phyloP scores from a whole-genome alignment of 2,329 filamentous ascomycete species.

The Aspergillus jensenii region DNA sequence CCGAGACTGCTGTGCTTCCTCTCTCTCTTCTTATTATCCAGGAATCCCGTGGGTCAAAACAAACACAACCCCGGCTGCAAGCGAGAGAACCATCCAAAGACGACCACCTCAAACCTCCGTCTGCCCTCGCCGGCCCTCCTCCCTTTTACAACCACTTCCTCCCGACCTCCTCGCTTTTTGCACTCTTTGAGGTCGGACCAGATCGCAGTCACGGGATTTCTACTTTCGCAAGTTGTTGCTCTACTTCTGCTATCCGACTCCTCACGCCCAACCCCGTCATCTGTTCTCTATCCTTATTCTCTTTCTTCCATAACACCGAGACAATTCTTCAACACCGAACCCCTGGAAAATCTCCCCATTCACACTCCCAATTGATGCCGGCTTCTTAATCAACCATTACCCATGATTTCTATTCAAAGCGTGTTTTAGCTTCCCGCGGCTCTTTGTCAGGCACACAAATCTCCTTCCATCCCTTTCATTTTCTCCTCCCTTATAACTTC shows the following conservation, averaged over 20 bases:
- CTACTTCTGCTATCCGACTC: constrained; percentile 20
- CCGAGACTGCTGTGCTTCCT: no score
- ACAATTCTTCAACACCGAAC: constrained; percentile 3
- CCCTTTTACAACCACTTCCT: constrained; percentile 9
- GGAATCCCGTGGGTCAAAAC: constrained; percentile 34
- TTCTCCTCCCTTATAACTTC: constrained; percentile 5
- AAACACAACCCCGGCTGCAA: constrained; percentile 28
- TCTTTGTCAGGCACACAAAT: constrained; percentile 5
- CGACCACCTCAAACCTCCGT: neutral
- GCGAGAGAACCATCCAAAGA: constrained; percentile 18
- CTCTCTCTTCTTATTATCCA: neutral
- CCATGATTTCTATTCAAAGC: constrained; percentile 17
- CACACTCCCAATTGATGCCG: constrained; percentile 14
- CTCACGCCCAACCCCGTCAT: constrained; percentile 18
- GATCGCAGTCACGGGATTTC: constrained; percentile 16
- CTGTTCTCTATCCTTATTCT: constrained; percentile 10
- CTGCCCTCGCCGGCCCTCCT: neutral
- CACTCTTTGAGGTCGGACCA: constrained; percentile 19
- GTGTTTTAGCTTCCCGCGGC: constrained; percentile 12
- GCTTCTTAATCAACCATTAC: constrained; percentile 3
- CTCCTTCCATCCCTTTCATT: constrained; percentile 5
- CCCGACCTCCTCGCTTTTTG: constrained; percentile 12
- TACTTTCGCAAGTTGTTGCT: neutral
- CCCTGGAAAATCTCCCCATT: neutral
- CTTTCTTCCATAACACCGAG: constrained; percentile 13